Base-by-base conservation (phyloP, 2,329 filamentous ascomycete species). In the Calonectria leucothoes region DNA sequence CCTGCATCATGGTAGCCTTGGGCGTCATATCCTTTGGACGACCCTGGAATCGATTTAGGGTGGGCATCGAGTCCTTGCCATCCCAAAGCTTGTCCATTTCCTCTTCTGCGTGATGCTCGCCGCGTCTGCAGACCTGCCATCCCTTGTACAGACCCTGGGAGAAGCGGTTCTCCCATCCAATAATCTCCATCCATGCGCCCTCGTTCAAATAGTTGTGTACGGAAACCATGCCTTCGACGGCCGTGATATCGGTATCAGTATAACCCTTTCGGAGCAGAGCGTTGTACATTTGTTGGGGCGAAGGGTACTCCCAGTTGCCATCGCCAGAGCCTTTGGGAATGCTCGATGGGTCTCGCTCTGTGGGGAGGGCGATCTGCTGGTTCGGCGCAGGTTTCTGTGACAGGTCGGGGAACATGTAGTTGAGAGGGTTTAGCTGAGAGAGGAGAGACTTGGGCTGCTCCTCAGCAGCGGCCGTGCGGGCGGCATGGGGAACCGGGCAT, bases 211-310 rank as follows among this genome's bases (percentile, higher is more conserved):
- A 98, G 85, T 99, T 99, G 88, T 99, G 97, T 14, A 98, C 95
- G 0, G 95, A 94, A 7, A 99, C 97, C 97, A 99, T 99, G 81
- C 93, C 93, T 85, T 98, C 96, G 17, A 99, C 96, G 4, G 96
- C 95, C 25, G 96, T 97, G 69, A 95, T 91, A 70, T 98, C 96
- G 0, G 97, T 98, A 83, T 98, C 96, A 0, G 94, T 95, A 85
- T 98, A 97, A 72, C 97, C 97, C 86, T 99, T 99, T 76, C 97
- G 93, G 74, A 98, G 87, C 86, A 99, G 93, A 10, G 97, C 97
- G 82, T 99, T 98, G 89, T 98, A 99, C 97, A 99, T 99, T 85
- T 99, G 97, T 87, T 99, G 97, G 0, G 97, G 96, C 0, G 95
- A 98, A 0, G 97, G 97, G 83, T 99, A 99, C 85, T 98, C 97